Evolutionary conservation across 768 basidiomycete genomes (phyloP).

Genomic region (Mycena pura): DNA sequence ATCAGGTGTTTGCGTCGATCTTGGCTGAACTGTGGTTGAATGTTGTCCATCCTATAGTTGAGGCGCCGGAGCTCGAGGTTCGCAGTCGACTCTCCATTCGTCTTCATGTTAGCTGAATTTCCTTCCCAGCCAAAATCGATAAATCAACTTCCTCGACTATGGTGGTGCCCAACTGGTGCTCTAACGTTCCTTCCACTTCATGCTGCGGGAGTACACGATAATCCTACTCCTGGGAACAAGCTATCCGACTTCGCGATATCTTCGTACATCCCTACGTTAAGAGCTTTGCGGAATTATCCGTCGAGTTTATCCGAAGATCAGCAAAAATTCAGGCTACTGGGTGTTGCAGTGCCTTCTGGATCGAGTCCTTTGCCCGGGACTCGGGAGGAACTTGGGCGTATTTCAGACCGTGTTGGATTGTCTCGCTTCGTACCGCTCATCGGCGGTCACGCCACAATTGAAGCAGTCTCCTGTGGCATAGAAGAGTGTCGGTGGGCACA

Average conservation of each 20-base stretch:
- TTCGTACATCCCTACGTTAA: neutral
- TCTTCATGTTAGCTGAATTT: neutral
- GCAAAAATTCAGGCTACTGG: neutral
- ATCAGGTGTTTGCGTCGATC: neutral
- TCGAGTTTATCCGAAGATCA: neutral
- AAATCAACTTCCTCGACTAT: slow-evolving; percentile 24
- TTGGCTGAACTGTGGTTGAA: slow-evolving; percentile 2
- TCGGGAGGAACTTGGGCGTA: neutral
- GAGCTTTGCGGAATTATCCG: too few relatives aligned
- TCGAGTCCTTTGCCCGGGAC: slow-evolving; percentile 1
- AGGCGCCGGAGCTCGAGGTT: neutral
- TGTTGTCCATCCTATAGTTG: slow-evolving; percentile 7
- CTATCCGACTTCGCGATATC: slow-evolving; percentile 25
- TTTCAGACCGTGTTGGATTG: neutral
- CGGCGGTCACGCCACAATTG: slow-evolving; percentile 8
- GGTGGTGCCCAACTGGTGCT: slow-evolving; percentile 37
- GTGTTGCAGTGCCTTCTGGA: neutral
- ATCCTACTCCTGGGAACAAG: neutral
- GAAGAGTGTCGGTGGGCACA: slow-evolving; percentile 24
- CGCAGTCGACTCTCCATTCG: neutral
- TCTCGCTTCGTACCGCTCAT: neutral
- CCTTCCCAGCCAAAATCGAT: neutral
- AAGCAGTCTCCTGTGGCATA: slow-evolving; percentile 7
- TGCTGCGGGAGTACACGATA: slow-evolving; percentile 37
- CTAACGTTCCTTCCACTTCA: slow-evolving; percentile 47